These are phyloP conservation scores for Alternaria alternata DNA, from an alignment of 2,329 filamentous ascomycete genomes.

Conservation along the genomic window DNA sequence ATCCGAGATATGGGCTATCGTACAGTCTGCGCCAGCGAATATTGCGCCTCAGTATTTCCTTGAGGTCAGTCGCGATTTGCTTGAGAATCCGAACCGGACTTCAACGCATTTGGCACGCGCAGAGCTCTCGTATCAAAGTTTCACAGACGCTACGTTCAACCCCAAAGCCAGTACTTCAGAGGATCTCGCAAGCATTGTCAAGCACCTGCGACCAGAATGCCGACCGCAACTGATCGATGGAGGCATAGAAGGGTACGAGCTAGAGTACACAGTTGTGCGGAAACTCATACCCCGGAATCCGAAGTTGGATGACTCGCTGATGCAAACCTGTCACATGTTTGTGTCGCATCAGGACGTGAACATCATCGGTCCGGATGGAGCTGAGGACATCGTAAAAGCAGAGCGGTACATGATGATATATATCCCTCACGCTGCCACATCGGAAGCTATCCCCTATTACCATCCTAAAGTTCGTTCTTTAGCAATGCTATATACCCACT, in stretches of 20 bases:
- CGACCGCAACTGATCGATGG: constrained; percentile 38
- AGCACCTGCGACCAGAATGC: constrained; percentile 59
- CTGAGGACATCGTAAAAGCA: constrained; percentile 39
- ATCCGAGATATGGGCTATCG: constrained; percentile 46
- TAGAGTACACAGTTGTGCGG: constrained; percentile 74
- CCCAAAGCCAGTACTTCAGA: constrained; percentile 39
- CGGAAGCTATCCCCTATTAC: constrained; percentile 80
- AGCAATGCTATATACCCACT: constrained; percentile 77
- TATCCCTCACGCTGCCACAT: constrained; percentile 72
- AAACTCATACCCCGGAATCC: constrained; percentile 84
- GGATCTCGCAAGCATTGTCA: constrained; percentile 54
- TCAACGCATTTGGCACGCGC: constrained; percentile 80
- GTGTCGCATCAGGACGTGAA: constrained; percentile 31
- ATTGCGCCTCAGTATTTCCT: constrained; percentile 71
- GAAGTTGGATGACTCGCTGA: constrained; percentile 74
- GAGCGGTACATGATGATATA: constrained; percentile 73
- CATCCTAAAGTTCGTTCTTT: constrained; percentile 79
- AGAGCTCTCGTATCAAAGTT: constrained; percentile 71
- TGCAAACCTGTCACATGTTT: constrained; percentile 86
- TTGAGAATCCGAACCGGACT: constrained; percentile 82
- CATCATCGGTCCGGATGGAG: constrained; percentile 21
- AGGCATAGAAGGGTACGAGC: constrained; percentile 48
- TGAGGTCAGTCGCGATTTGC: constrained; percentile 74
- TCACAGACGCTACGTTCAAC: constrained; percentile 49
- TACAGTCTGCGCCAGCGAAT: constrained; percentile 59